Evolutionary conservation across 225 moss, liverwort and hornwort species (phyloP).

Genomic region (Sphagnum contortum): DNA sequence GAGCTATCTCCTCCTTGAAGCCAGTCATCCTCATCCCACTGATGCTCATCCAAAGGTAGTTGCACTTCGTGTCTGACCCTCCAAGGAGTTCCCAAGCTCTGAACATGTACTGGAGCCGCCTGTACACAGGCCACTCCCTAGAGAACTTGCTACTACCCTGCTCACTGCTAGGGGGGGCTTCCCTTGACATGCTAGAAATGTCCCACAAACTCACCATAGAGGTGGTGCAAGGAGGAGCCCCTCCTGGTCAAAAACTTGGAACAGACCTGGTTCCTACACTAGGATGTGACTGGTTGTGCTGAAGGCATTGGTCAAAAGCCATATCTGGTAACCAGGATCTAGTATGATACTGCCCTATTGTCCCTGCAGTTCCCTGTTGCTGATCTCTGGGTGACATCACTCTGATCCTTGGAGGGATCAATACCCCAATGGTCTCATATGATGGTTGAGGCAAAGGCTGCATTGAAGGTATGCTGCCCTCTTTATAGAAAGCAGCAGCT

Average conservation of each 20-base stretch:
- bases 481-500: constrained; percentile 66
- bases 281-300: constrained; percentile 27
- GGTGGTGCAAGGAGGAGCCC: constrained; percentile 10
- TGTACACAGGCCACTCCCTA: constrained; percentile 28
- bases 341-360: constrained; percentile 23
- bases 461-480: constrained; percentile 30
- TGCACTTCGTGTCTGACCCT: constrained; percentile 45
- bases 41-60: constrained; percentile 40
- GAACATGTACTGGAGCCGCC: constrained; percentile 28
- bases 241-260: constrained; percentile 23
- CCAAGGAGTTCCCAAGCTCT: constrained; percentile 19
- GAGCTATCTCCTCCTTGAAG: constrained; percentile 40
- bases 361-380: constrained; percentile 31
- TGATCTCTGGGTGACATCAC: constrained; percentile 53
- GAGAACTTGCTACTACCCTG: constrained; percentile 29
- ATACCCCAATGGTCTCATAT: constrained; percentile 18
- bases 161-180: not conserved
- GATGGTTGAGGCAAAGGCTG: constrained; percentile 26
- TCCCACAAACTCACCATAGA: constrained; percentile 26
- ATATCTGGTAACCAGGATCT: constrained; percentile 50
- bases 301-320: constrained; percentile 36
- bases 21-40: constrained; percentile 55
- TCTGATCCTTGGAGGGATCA: constrained; percentile 38
- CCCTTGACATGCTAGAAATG: constrained; percentile 13
- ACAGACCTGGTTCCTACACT: constrained; percentile 14